A percentile compares a stretch with the other conserved stretches of the same genome.
Evolutionary conservation across 179 eudicot species (phyloP).

Genomic region (Silene noctiflora): DNA sequence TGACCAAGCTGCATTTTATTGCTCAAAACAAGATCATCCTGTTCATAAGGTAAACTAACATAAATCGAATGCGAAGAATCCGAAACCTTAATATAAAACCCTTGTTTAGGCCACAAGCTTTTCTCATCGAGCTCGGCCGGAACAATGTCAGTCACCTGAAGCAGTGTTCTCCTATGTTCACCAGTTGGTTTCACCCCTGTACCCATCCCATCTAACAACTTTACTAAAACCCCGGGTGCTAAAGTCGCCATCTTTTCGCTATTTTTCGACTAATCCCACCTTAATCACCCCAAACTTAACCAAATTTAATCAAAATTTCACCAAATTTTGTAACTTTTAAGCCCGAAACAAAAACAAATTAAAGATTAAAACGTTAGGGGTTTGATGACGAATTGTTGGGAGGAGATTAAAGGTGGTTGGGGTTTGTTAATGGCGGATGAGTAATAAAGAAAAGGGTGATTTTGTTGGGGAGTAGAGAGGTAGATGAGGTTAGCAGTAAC

Average conservation of each 20-base stretch:
- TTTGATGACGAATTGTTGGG: not conserved
- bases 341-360: slow-evolving; percentile 16
- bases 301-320: not conserved
- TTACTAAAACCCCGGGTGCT: slow-evolving; percentile 70
- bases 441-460: slow-evolving; percentile 4
- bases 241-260: slow-evolving; percentile 47
- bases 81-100: slow-evolving; percentile 77
- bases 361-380: not conserved
- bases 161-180: slow-evolving; percentile 70
- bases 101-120: slow-evolving; percentile 71
- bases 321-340: not conserved
- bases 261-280: not conserved
- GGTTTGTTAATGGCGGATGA: slow-evolving; percentile 19
- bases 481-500: slow-evolving; percentile 23
- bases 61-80: slow-evolving; percentile 92
- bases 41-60: slow-evolving; percentile 69
- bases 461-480: slow-evolving; percentile 17
- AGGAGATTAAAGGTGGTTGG: not conserved
- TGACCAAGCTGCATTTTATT: slow-evolving; percentile 87
- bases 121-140: slow-evolving; percentile 94
- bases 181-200: slow-evolving; percentile 64
- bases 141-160: slow-evolving; percentile 86
- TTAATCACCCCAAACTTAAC: not conserved
- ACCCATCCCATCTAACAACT: slow-evolving; percentile 64
- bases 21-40: slow-evolving; percentile 87